phyloP scores from a whole-genome alignment of 257 asterid species.

The Forsythia suspensa region DNA sequence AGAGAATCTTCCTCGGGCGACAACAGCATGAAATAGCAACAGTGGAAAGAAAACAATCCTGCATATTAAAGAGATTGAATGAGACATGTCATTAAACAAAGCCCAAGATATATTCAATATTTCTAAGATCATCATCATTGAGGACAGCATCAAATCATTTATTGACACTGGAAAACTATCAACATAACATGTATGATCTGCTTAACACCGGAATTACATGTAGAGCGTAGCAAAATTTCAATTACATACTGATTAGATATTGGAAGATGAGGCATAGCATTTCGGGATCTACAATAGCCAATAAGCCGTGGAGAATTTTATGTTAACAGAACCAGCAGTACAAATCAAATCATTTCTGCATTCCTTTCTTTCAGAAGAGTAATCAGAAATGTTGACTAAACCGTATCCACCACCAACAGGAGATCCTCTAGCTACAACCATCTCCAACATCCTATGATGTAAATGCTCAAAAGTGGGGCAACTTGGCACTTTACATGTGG shows the following conservation, averaged over 20 bases:
- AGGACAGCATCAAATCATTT: background rate
- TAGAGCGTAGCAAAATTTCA: conserved; percentile 6
- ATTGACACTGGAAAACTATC: background rate
- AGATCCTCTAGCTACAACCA: background rate
- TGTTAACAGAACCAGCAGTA: background rate
- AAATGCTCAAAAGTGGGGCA: background rate
- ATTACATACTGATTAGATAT: conserved; percentile 7
- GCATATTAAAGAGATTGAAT: conserved; percentile 33
- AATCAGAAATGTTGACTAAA: conserved; percentile 3
- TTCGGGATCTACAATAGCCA: background rate
- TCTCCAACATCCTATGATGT: background rate
- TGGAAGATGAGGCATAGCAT: conserved; percentile 1
- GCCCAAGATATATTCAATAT: conserved; percentile 7
- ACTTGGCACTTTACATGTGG: too few relatives aligned
- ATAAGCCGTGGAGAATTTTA: conserved; percentile 1
- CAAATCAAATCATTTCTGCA: background rate
- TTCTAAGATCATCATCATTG: background rate
- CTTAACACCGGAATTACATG: background rate
- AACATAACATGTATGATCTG: background rate
- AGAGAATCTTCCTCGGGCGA: conserved; percentile 98
- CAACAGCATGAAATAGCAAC: conserved; percentile 93
- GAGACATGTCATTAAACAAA: conserved; percentile 14
- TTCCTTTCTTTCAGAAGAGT: background rate
- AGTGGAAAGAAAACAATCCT: conserved; percentile 92
- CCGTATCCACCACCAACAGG: background rate